These are phyloP conservation scores for Alternaria triticina DNA, from an alignment of 2,329 filamentous ascomycete genomes.

Conservation along the genomic window DNA sequence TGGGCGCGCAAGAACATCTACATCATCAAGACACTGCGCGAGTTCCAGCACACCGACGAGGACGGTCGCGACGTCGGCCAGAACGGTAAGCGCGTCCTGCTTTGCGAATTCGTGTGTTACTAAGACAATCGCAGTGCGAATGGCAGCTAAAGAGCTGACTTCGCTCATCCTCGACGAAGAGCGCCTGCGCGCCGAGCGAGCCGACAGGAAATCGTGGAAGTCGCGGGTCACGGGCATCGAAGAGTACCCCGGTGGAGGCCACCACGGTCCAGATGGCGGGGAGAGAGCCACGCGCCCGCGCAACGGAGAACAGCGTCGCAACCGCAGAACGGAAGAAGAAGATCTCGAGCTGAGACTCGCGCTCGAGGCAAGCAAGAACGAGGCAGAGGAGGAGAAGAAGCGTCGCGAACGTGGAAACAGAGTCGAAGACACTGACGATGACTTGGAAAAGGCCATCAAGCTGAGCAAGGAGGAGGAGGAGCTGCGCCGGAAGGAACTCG, in stretches of 20 bases:
- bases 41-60: constrained; percentile 96
- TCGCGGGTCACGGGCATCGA: constrained; percentile 93
- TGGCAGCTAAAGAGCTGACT: constrained; percentile 95
- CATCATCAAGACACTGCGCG: constrained; percentile 96
- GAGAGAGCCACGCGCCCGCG: constrained; percentile 50
- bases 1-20: constrained; percentile 99
- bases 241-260: constrained; percentile 66
- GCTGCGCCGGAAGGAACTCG: constrained; percentile 80
- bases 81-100: constrained; percentile 73
- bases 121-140: constrained; percentile 70
- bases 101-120: neutral
- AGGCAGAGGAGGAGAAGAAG: constrained; percentile 89
- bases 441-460: constrained; percentile 92
- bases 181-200: constrained; percentile 84
- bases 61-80: constrained; percentile 94
- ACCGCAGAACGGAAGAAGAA: constrained; percentile 72
- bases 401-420: constrained; percentile 65
- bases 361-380: constrained; percentile 91
- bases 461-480: constrained; percentile 96
- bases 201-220: constrained; percentile 94
- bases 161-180: constrained; percentile 93
- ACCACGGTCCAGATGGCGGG: constrained; percentile 42
- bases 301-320: constrained; percentile 44
- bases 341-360: constrained; percentile 90
- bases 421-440: constrained; percentile 71